phyloP scores from a whole-genome alignment of 257 asterid genomes.

The Gentiana dahurica region DNA sequence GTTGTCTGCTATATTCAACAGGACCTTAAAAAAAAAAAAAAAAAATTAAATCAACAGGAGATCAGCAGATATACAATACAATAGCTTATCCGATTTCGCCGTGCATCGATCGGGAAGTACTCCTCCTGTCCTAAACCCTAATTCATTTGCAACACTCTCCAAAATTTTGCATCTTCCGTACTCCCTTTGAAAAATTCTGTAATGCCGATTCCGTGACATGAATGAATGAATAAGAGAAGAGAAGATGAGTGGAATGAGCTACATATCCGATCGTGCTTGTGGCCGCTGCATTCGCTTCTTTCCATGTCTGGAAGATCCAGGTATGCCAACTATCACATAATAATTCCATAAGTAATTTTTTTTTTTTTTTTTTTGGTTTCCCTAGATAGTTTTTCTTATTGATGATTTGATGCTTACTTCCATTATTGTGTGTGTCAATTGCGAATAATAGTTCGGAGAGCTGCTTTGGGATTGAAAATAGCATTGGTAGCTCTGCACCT shows the following conservation, averaged over 20 bases:
- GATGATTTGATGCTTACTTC: background rate
- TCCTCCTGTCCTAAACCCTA: too few relatives aligned
- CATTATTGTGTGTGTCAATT: background rate
- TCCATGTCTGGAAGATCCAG: slow-evolving; percentile 92
- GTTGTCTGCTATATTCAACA: too few relatives aligned
- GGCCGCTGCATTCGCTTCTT: slow-evolving; percentile 68
- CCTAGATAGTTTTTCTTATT: background rate
- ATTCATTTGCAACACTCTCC: too few relatives aligned
- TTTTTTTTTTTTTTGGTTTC: too few relatives aligned
- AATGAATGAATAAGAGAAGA: slow-evolving; percentile 23
- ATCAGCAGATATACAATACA: too few relatives aligned
- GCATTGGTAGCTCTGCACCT: slow-evolving; percentile 86
- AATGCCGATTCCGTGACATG: too few relatives aligned
- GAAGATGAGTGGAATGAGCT: slow-evolving; percentile 58
- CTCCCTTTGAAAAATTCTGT: too few relatives aligned
- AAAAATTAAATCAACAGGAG: too few relatives aligned
- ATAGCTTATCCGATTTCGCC: too few relatives aligned
- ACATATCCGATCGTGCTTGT: slow-evolving; percentile 41
- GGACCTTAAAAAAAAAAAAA: too few relatives aligned
- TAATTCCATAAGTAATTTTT: background rate
- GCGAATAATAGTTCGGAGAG: slow-evolving; percentile 57
- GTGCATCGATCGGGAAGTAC: too few relatives aligned
- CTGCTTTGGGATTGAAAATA: slow-evolving; percentile 52
- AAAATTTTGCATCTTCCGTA: too few relatives aligned
- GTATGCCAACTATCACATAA: slow-evolving; percentile 15